Conservation (phyloP, 495 filamentous ascomycete genomes). For the Xylaria longipes region DNA sequence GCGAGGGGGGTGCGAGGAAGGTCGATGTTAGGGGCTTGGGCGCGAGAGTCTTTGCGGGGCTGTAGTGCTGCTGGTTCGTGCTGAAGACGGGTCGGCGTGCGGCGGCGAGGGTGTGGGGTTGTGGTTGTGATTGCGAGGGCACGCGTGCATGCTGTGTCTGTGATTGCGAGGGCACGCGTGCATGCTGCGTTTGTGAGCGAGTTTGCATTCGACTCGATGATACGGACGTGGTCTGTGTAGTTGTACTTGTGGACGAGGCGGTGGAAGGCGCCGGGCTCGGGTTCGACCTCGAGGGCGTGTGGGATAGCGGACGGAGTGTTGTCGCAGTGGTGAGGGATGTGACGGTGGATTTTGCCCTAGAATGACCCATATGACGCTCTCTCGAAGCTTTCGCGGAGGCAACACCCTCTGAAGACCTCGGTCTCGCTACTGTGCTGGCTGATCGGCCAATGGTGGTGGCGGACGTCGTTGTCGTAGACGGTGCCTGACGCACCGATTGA, state of each 20-base stretch:
- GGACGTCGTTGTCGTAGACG: conserved; percentile 31
- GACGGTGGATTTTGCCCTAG: conserved; percentile 49
- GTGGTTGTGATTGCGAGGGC: neutral
- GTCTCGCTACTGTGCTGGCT: conserved; percentile 24
- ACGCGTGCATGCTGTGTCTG: conserved; percentile 15
- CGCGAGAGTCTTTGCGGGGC: conserved; percentile 64
- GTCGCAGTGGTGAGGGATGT: conserved; percentile 52
- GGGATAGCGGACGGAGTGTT: conserved; percentile 50
- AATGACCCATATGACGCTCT: conserved; percentile 29
- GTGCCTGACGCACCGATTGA: conserved; percentile 31
- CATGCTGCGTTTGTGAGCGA: conserved; percentile 28
- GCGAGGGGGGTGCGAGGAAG: conserved; percentile 58
- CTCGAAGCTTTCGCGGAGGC: conserved; percentile 23
- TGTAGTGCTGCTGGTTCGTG: conserved; percentile 73
- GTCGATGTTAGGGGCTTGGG: conserved; percentile 63
- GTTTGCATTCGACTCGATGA: conserved; percentile 22
- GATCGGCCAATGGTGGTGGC: conserved; percentile 8
- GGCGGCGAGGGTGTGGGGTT: conserved; percentile 25
- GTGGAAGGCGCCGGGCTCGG: conserved; percentile 24
- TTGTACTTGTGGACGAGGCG: conserved; percentile 29
- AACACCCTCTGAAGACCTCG: conserved; percentile 34
- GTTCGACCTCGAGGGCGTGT: conserved; percentile 30
- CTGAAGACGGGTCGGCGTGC: conserved; percentile 63
- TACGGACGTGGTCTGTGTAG: conserved; percentile 20
- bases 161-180: conserved; percentile 6